These are phyloP conservation scores for Neurospora africana DNA, from an alignment of 495 filamentous ascomycete genomes.

Conservation along the genomic window DNA sequence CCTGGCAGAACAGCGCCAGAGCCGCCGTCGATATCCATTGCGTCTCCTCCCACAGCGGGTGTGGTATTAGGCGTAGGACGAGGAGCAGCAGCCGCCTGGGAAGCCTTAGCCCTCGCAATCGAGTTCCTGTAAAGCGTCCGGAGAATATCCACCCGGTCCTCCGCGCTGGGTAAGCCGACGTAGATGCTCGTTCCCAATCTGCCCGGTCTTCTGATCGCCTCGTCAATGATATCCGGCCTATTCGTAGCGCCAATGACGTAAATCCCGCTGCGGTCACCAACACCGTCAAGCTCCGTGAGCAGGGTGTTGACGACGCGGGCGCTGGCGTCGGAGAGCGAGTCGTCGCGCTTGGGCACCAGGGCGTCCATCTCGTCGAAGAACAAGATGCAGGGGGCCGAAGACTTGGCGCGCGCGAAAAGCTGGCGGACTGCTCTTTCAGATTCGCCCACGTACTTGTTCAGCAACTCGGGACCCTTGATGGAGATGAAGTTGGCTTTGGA, in stretches of 20 bases:
- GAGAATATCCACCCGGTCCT: conserved; percentile 79
- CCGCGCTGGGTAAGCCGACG: conserved; percentile 71
- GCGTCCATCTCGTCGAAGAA: conserved; percentile 98
- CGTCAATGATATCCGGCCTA: conserved; percentile 90
- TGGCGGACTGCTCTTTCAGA: conserved; percentile 87
- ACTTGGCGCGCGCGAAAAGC: conserved; percentile 81
- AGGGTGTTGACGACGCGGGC: conserved; percentile 91
- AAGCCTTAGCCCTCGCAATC: conserved; percentile 32
- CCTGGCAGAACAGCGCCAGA: neutral
- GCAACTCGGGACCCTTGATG: conserved; percentile 87
- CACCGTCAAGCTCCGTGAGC: conserved; percentile 90
- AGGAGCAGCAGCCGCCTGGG: conserved; percentile 20
- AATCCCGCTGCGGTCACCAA: conserved; percentile 71
- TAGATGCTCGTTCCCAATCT: conserved; percentile 82
- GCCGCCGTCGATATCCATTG: conserved; percentile 1
- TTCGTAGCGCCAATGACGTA: conserved; percentile 96
- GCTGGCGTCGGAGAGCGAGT: conserved; percentile 69
- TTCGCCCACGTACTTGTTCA: conserved; percentile 95
- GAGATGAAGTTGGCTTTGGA: conserved; percentile 95
- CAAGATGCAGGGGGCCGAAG: conserved; percentile 81
- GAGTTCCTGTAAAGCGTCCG: conserved; percentile 63
- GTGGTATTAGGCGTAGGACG: neutral
- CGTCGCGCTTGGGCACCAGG: conserved; percentile 74
- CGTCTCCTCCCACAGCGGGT: neutral
- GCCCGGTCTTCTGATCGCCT: conserved; percentile 87